phyloP scores from a whole-genome alignment of 106 monocot species.

The Phalaenopsis equestris region DNA sequence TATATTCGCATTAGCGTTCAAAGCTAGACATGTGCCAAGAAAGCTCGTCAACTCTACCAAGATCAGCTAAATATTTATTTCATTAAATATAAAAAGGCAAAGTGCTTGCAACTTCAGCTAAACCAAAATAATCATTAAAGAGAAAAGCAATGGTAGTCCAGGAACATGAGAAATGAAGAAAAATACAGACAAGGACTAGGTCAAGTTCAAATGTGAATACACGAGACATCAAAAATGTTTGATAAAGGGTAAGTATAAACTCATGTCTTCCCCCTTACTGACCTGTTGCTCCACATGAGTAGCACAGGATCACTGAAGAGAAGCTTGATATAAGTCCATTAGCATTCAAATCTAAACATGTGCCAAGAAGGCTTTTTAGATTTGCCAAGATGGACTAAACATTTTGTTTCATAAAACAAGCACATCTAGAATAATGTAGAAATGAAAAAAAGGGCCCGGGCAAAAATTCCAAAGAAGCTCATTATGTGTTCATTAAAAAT shows the following conservation, averaged over 20 bases:
- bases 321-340: conserved; percentile 3
- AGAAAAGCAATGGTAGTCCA: neutral
- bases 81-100: no score
- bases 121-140: neutral
- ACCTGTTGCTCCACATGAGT: neutral
- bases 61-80: neutral
- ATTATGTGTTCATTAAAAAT: no score
- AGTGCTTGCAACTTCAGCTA: no score
- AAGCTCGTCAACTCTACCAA: neutral
- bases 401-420: neutral
- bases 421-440: no score
- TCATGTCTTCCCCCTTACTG: conserved; percentile 2
- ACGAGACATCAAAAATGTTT: neutral
- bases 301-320: neutral
- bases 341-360: neutral
- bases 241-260: neutral
- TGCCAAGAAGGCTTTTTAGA: neutral
- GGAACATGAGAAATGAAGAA: neutral
- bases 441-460: no score
- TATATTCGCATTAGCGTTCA: neutral
- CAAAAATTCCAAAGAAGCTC: no score
- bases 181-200: neutral
- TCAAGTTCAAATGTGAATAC: neutral
- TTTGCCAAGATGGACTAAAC: conserved; percentile 10
- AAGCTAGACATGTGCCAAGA: neutral